Evolutionary conservation across 2,329 filamentous ascomycete species (phyloP), one percentile per base, ranked within the genome.

Genomic region (Parastagonospora nodorum): DNA sequence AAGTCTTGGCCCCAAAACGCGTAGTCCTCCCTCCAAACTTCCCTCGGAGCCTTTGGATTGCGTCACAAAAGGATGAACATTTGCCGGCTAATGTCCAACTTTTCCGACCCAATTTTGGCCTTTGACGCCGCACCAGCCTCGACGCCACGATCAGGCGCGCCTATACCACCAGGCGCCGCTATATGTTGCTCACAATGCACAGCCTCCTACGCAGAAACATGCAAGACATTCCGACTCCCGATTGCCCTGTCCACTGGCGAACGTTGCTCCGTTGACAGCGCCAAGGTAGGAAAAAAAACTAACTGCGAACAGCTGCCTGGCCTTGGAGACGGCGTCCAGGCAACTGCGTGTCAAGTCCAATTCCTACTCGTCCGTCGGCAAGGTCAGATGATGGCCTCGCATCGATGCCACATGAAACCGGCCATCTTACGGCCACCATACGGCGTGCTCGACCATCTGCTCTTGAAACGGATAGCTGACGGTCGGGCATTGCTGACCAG

Each of bases 81-180:
- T 3, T 24, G n/a, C 35, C 35, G 35, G 35, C 35, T 37, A 37
- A 16, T 37, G 14, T 16, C 2, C 33, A n/a, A 15, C 33, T 36
- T 36, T 36, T 36, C 33, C 14, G 35, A 16, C 16, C 35, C 14
- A 16, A 14, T 16, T 37, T 16, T n/a, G 35, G 35, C 35, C 35
- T 8, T 24, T n/a, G 14, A 37, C 35, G 35, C 43, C 33, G 27
- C 43, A 45, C 33, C 43, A 39, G 43, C 43, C 43, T 27, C 43
- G 24, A 30, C 43, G 43, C 43, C 43, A 45, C 43, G 28, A 39
- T 45, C 5, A 38, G 33, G 43, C 43, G 24, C 24, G 12, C 27
- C 11, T 24, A 24, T 24, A 24, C 19, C 19, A 24, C 19, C 19
- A 24, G 19, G 19, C 32, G 32, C 12, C 32, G n/a, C n/a, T n/a